These are phyloP conservation scores for Xylaria grammica DNA, from an alignment of 495 filamentous ascomycete genomes.

Conservation along the genomic window DNA sequence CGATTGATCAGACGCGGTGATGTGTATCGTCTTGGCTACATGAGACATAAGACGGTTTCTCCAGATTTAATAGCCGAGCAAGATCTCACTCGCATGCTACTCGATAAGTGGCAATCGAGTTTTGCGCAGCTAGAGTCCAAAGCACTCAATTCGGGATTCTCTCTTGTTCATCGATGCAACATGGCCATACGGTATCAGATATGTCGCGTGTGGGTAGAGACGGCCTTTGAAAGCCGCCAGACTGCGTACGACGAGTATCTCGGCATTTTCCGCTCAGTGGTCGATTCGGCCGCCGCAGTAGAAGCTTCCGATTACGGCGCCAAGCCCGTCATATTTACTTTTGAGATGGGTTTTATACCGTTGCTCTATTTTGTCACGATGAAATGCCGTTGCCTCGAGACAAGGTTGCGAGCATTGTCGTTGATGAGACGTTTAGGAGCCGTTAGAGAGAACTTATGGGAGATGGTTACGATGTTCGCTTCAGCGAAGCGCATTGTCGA, in stretches of 20 bases:
- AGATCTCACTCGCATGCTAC: slow-evolving; percentile 8
- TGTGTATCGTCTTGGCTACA: slow-evolving; percentile 26
- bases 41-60: slow-evolving; percentile 18
- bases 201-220: slow-evolving; percentile 42
- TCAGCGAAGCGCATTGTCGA: slow-evolving; percentile 28
- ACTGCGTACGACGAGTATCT: slow-evolving; percentile 45
- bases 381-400: slow-evolving; percentile 53
- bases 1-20: slow-evolving; percentile 38
- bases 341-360: slow-evolving; percentile 57
- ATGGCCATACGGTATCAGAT: slow-evolving; percentile 26
- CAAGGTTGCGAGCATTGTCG: slow-evolving; percentile 50
- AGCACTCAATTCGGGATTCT: neutral
- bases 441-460: slow-evolving; percentile 46
- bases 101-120: slow-evolving; percentile 31
- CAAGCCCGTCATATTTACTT: slow-evolving; percentile 42
- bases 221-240: slow-evolving; percentile 40
- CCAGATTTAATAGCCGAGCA: slow-evolving; percentile 26
- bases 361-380: slow-evolving; percentile 56
- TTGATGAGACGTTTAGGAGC: slow-evolving; percentile 42
- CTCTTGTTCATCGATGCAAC: slow-evolving; percentile 22
- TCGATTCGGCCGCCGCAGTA: slow-evolving; percentile 38
- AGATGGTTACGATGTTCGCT: slow-evolving; percentile 41
- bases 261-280: slow-evolving; percentile 44
- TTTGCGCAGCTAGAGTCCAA: slow-evolving; percentile 28
- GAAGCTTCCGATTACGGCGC: slow-evolving; percentile 1